phyloP scores from a whole-genome alignment of 352 stramenopile genomes.

The Hyphochytrium catenoides region DNA sequence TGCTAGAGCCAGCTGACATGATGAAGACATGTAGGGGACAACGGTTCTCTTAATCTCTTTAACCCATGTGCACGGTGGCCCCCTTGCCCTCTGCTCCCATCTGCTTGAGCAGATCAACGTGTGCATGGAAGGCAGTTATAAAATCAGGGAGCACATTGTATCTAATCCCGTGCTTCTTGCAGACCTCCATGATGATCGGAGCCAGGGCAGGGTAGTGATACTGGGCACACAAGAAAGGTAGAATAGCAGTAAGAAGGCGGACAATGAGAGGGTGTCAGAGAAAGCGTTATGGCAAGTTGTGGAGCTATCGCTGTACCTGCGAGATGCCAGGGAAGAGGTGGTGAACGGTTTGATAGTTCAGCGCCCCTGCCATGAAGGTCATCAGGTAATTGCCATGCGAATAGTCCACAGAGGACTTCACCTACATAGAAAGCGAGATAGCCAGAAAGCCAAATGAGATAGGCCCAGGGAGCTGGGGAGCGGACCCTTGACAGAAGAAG shows the following conservation, averaged over 20 bases:
- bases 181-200: constrained; percentile 73
- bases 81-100: constrained; percentile 56
- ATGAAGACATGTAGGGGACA: too few relatives aligned
- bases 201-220: constrained; percentile 76
- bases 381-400: constrained; percentile 40
- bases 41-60: too few relatives aligned
- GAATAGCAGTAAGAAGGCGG: too few relatives aligned
- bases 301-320: constrained; percentile 16
- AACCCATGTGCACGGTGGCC: constrained; percentile 59
- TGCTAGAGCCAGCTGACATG: too few relatives aligned
- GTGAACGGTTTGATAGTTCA: constrained; percentile 92
- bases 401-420: constrained; percentile 86
- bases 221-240: constrained; percentile 16
- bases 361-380: constrained; percentile 76
- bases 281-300: too few relatives aligned
- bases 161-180: constrained; percentile 73
- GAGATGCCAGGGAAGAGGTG: constrained; percentile 74
- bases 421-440: too few relatives aligned
- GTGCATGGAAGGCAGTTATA: constrained; percentile 32
- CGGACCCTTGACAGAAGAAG: too few relatives aligned
- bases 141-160: constrained; percentile 71
- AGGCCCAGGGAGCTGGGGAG: too few relatives aligned
- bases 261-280: too few relatives aligned
- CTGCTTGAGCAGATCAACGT: constrained; percentile 65
- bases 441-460: too few relatives aligned